Conservation (phyloP, 2,329 filamentous ascomycete genomes). For the Domatiomyces catenatus region DNA sequence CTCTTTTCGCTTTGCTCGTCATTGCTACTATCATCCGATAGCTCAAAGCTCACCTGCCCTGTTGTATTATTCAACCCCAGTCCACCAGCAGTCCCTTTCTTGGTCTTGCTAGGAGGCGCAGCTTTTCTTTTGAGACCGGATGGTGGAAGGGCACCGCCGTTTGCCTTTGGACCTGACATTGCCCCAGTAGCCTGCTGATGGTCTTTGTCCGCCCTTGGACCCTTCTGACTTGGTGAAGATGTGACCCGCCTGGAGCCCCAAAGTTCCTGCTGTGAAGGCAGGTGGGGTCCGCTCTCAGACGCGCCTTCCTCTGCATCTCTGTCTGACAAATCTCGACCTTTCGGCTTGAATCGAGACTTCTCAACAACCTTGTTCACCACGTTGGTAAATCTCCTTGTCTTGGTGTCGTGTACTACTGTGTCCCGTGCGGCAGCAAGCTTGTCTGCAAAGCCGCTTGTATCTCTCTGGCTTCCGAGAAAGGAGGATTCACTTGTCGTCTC, state of each 20-base stretch:
- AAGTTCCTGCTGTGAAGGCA: not conserved
- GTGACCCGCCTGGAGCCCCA: not conserved
- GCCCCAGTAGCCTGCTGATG: not conserved
- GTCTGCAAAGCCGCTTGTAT: not conserved
- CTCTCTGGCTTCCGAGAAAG: not conserved
- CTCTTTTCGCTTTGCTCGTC: not conserved
- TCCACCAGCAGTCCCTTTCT: not conserved
- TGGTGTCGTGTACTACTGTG: not conserved
- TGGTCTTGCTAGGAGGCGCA: not conserved
- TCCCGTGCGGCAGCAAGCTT: not conserved
- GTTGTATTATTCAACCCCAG: not conserved
- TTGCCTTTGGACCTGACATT: not conserved
- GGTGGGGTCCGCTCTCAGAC: not conserved
- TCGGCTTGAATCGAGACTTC: not conserved
- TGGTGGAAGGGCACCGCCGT: not conserved
- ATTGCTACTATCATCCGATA: not conserved
- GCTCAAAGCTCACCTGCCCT: not conserved
- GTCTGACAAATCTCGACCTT: not conserved
- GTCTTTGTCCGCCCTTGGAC: not conserved
- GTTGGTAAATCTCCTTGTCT: not conserved
- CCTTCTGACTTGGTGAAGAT: not conserved
- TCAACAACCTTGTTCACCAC: not conserved
- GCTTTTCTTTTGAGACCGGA: not conserved
- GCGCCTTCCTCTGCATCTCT: not conserved
- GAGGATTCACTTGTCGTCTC: not conserved